Conservation (phyloP, 148 eudicot genomes). For the Oxyria digyna region DNA sequence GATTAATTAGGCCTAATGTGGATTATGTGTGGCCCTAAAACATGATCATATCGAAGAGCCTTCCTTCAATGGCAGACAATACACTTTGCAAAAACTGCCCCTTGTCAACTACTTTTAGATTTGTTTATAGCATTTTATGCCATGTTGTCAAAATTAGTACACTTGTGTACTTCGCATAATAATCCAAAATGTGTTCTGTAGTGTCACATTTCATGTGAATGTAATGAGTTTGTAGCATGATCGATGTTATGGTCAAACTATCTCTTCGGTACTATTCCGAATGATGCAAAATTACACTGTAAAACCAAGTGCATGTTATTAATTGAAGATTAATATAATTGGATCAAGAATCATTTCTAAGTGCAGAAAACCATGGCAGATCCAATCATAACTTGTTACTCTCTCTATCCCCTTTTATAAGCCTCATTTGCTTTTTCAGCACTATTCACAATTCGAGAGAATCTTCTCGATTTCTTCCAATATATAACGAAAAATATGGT, state of each 20-base stretch:
- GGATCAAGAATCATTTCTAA: neutral
- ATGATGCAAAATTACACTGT: neutral
- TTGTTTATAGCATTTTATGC: neutral
- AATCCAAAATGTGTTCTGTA: neutral
- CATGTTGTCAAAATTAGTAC: neutral
- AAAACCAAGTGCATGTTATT: slow-evolving; percentile 1
- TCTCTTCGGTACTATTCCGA: neutral
- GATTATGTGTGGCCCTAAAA: neutral
- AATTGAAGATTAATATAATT: neutral
- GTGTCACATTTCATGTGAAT: neutral
- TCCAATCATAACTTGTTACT: too few relatives aligned
- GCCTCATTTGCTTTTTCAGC: too few relatives aligned
- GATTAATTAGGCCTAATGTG: neutral
- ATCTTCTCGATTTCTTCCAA: too few relatives aligned
- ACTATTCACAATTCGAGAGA: too few relatives aligned
- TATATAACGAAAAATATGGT: too few relatives aligned
- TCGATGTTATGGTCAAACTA: neutral
- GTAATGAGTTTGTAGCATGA: neutral
- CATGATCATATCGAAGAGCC: neutral
- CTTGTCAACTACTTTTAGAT: neutral
- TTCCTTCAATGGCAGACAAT: neutral
- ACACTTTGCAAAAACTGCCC: neutral
- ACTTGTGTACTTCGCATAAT: neutral
- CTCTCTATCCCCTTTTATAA: too few relatives aligned
- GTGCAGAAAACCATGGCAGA: neutral